A percentile compares a stretch with the other conserved stretches of the same genome.
phyloP scores from a whole-genome alignment of 129 eudicot species.

The Lactuca saligna region DNA sequence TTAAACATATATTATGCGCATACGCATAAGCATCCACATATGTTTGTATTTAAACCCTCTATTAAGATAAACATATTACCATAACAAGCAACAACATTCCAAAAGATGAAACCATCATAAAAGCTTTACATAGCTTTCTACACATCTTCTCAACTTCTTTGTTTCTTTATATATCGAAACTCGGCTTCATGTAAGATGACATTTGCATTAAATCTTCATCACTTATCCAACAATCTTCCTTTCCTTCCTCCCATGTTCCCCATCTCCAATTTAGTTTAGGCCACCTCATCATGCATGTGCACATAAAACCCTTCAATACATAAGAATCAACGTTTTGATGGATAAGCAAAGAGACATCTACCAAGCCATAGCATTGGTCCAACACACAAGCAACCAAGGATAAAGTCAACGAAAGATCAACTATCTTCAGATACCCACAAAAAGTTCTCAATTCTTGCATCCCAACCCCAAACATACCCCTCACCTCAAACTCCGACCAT shows the following conservation, averaged over 20 bases:
- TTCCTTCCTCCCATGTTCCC: conserved; percentile 59
- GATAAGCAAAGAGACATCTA: conserved; percentile 33
- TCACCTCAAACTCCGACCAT: conserved; percentile 44
- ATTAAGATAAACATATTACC: too few relatives aligned
- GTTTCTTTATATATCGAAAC: too few relatives aligned
- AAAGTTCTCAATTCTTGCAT: conserved; percentile 26
- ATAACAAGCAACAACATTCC: too few relatives aligned
- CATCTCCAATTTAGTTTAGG: conserved; percentile 44
- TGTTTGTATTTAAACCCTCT: too few relatives aligned
- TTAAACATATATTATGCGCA: too few relatives aligned
- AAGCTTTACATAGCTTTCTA: too few relatives aligned
- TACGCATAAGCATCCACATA: too few relatives aligned
- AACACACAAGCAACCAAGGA: conserved; percentile 34
- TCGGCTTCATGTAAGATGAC: too few relatives aligned
- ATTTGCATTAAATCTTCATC: not conserved
- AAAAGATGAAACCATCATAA: too few relatives aligned
- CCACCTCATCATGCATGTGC: conserved; percentile 38
- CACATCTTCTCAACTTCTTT: too few relatives aligned
- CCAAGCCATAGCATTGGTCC: conserved; percentile 35
- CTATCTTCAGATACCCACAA: conserved; percentile 37
- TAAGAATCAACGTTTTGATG: conserved; percentile 42
- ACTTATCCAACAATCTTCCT: conserved; percentile 42
- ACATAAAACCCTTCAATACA: conserved; percentile 35
- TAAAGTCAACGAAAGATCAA: conserved; percentile 34
- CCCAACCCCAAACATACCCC: conserved; percentile 17